Conservation (phyloP, 2,329 filamentous ascomycete species). For the Beauveria bassiana region DNA sequence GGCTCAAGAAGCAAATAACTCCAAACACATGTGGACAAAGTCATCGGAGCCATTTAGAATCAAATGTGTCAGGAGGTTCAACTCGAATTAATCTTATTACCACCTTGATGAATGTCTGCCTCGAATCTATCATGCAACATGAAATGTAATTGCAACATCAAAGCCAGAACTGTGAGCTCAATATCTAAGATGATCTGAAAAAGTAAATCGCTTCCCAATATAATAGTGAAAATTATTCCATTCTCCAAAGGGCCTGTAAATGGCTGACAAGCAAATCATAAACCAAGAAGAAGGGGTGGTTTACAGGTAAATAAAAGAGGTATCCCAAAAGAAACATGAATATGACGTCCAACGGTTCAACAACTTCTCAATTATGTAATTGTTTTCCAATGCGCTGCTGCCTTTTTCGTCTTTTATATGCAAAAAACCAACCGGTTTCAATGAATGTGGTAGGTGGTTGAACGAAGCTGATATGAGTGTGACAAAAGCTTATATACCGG, state of each 20-base stretch:
- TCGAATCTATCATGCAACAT: constrained; percentile 10
- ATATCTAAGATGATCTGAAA: not conserved
- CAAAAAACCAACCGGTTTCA: constrained; percentile 5
- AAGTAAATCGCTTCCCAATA: constrained; percentile 8
- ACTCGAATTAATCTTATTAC: constrained; percentile 2
- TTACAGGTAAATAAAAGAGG: constrained; percentile 3
- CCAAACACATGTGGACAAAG: too few relatives aligned
- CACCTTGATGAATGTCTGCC: constrained; percentile 3
- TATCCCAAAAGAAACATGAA: constrained; percentile 8
- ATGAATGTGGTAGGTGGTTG: not conserved
- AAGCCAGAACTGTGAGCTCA: not conserved
- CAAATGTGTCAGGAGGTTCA: not conserved
- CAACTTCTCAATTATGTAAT: not conserved
- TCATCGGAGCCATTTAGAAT: too few relatives aligned
- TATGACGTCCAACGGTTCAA: not conserved
- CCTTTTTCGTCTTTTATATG: not conserved
- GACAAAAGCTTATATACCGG: constrained; percentile 30
- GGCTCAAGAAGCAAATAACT: too few relatives aligned
- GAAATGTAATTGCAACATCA: constrained; percentile 4
- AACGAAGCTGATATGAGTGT: not conserved
- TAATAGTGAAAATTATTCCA: constrained; percentile 7
- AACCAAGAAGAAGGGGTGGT: constrained; percentile 6
- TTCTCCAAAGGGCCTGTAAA: constrained; percentile 6
- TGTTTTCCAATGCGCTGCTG: not conserved
- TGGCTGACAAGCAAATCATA: not conserved